Evolutionary conservation across 78 protist genomes (phyloP).

Genomic region (Isochrysis galbana): DNA sequence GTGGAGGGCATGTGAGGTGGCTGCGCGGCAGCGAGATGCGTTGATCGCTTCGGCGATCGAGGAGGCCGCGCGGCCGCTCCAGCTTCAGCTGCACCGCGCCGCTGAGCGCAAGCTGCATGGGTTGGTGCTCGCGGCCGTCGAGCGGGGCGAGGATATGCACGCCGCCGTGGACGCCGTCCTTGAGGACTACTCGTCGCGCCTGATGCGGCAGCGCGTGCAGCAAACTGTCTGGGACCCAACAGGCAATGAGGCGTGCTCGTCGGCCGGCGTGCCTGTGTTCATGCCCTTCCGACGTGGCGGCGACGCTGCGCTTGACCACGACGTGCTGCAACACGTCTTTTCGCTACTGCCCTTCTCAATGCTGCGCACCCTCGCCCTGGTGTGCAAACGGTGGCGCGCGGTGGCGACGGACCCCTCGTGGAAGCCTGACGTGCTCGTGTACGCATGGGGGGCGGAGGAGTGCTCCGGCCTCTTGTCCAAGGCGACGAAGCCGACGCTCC

Average conservation of each 20-base stretch:
- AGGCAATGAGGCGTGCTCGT: neutral
- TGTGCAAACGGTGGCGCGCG: neutral
- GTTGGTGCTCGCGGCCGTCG: neutral
- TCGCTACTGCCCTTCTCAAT: neutral
- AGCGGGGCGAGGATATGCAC: neutral
- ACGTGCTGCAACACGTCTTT: neutral
- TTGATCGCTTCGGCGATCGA: too few species aligned
- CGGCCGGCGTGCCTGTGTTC: neutral
- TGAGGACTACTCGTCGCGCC: too few species aligned
- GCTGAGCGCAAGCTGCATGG: neutral
- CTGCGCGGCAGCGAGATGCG: too few species aligned
- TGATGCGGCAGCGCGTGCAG: neutral
- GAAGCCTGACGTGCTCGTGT: conserved; percentile 1
- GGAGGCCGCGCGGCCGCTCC: too few species aligned
- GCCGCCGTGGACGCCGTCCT: neutral
- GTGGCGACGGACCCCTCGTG: neutral
- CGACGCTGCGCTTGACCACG: neutral
- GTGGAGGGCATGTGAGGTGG: too few species aligned
- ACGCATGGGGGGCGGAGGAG: neutral
- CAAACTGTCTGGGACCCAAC: neutral
- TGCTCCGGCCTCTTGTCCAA: neutral
- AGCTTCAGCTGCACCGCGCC: neutral
- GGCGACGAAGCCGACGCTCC: neutral
- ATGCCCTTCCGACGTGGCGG: neutral
- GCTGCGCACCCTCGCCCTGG: neutral